phyloP scores from a whole-genome alignment of 257 asterid species.

The Solanum okadae region DNA sequence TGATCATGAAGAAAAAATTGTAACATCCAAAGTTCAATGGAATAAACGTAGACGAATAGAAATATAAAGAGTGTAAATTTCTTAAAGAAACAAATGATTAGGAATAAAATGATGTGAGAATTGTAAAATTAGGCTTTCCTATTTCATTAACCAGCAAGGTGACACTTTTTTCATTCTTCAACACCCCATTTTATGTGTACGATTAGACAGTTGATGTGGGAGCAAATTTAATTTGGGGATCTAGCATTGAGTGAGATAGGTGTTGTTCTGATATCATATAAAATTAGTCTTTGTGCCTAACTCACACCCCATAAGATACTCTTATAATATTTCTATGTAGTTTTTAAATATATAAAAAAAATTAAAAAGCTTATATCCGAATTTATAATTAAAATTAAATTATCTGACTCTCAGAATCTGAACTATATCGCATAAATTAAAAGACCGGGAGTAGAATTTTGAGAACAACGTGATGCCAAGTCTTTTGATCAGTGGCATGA shows the following conservation, averaged over 20 bases:
- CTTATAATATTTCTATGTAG: not conserved
- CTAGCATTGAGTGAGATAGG: no score
- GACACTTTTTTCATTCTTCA: no score
- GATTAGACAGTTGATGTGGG: no score
- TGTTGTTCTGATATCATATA: fast-evolving
- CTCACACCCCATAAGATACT: not conserved
- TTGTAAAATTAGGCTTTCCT: not conserved
- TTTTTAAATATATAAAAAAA: not conserved
- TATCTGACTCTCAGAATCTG: not conserved
- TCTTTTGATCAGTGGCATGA: not conserved
- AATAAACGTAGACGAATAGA: not conserved
- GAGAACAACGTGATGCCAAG: not conserved
- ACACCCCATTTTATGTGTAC: no score
- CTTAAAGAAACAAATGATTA: not conserved
- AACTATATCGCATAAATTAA: not conserved
- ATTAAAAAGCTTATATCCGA: no score
- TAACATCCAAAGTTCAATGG: not conserved
- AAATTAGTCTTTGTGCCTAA: no score
- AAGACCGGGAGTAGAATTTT: not conserved
- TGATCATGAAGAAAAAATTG: not conserved
- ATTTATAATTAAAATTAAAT: not conserved
- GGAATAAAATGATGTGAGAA: not conserved
- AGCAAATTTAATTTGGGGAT: no score
- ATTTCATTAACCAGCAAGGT: no score
- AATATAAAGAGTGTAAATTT: not conserved